Conservation (phyloP, 2,329 filamentous ascomycete genomes). For the Ceratocystis papillata region DNA sequence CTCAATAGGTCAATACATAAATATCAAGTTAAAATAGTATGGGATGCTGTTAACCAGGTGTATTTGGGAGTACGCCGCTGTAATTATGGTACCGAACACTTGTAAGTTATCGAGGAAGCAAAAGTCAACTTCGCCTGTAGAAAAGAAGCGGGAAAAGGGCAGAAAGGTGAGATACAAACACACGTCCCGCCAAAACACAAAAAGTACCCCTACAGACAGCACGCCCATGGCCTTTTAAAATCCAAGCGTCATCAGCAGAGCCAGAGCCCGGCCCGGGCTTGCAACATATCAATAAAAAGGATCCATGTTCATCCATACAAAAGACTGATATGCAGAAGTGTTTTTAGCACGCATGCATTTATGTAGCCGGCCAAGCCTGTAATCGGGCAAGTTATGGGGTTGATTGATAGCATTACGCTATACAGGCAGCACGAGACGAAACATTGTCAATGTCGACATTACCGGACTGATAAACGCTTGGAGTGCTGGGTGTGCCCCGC, state of each 20-base stretch:
- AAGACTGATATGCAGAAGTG: not conserved
- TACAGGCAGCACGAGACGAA: slow-evolving; percentile 5
- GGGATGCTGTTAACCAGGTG: not conserved
- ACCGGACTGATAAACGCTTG: slow-evolving; percentile 4
- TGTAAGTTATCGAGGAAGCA: not conserved
- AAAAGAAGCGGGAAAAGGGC: not conserved
- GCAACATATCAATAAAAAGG: slow-evolving; percentile 8
- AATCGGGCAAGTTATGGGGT: no score
- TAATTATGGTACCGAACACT: not conserved
- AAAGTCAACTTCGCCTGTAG: not conserved
- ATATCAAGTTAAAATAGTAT: no score
- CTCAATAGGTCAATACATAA: not conserved
- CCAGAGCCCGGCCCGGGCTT: slow-evolving; percentile 7
- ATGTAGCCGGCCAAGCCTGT: not conserved
- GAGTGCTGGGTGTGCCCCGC: not conserved
- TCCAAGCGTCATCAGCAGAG: not conserved
- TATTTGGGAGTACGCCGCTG: not conserved
- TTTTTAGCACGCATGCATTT: not conserved
- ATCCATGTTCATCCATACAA: slow-evolving; percentile 15
- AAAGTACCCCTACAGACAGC: slow-evolving; percentile 6
- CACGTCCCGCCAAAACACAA: not conserved
- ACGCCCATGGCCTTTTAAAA: not conserved
- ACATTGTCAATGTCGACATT: slow-evolving; percentile 10
- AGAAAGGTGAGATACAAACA: not conserved
- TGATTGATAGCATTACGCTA: not conserved